Base-by-base conservation (phyloP, 768 basidiomycete species). In the Podaxis pistillaris region DNA sequence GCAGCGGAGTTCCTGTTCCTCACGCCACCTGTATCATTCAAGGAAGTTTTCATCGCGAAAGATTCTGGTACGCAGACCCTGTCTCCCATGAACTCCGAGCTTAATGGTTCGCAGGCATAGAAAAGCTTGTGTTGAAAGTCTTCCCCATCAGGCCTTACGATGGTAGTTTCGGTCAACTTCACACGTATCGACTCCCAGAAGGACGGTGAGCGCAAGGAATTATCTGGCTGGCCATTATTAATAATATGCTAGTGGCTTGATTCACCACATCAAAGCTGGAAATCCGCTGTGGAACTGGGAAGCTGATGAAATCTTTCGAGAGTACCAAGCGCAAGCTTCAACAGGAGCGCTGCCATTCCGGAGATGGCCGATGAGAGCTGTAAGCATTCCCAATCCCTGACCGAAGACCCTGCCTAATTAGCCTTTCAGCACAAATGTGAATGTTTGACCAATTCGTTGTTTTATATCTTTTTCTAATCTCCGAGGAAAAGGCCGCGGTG, bases 301-400 rank as follows among this genome's bases (percentile, higher is more conserved):
- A 30, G 89, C 87, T 1, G 79, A 92, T 65, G 44, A 69, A 8
- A 82, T 90, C 40, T 90, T 93, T 66, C 63, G 72, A 54, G 70
- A 82, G 24, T 94, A 93, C 72, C 91, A 94, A 71, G 69, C 75
- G 30, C 82, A 91, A 68, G 91, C 89, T 8, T 70, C 73, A 11
- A 67, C 75, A 1, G 87, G 87, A 12, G 71, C 70, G 24, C 70
- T 94, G 44, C 76, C 73, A 36, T 91, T 94, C 72, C 81, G 87
- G 56, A 79, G 91, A 62, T 91, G 87, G 82, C 90, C 91, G 7
- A 69, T 93, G 66, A 79, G 84, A 78, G 76, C 76, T 63, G 91
- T 92, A 67, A 74, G 86, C 62, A 66, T 55, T 54, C 17, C 33
- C 50, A 4, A 26, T 41, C 15, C n/a, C n/a, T 53, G 40, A 41